Base-by-base conservation (phyloP, 305 asterid species). In the Fraxinus albicans region DNA sequence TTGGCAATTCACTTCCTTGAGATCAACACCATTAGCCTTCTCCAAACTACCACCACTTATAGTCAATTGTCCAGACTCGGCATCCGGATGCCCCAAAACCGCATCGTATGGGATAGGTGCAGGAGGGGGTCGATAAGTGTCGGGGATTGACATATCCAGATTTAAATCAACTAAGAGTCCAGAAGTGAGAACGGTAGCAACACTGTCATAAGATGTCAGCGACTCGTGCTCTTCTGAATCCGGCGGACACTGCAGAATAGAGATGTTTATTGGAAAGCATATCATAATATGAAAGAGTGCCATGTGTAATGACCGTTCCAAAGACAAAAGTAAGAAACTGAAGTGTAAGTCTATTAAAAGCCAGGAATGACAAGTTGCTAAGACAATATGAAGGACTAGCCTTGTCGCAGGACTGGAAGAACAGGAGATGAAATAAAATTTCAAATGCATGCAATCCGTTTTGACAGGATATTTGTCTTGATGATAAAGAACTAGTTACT, bases 61-160 rank as follows among this genome's bases (percentile, higher is more conserved):
- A 23, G 83, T 55, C 33, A 87, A 87, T 74, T 83, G 89, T 67
- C 63, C 76, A 77, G 87, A 58, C 73, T 84, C 91, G 8, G 85
- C 40, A 67, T 31, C 87, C 3, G 90, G 92, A 77, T 72, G 72
- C 35, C 93, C 94, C 79, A 91, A 74, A 83, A 90, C 92, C 77
- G 84, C 88, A 53, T 92, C 97, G 53, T 91, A 94, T n/a, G 98
- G 98, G 60, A 93, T 81, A 38, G 97, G 98, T 79, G 92, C 87
- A 77, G 97, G 97, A 53, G 97, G 98, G 50, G 95, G 74, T 65
- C 89, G 91, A 67, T 76, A 91, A 76, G 97, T 94, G 84, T 94
- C 95, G 0, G 97, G 98, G 44, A 82, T 85, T 44, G 95, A 91
- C 73, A 89, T 92, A 77, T 94, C 94, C 77, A 94, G 86, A 82